These are phyloP conservation scores for Volutella citrinella DNA, from an alignment of 2,329 filamentous ascomycete genomes.

Conservation along the genomic window DNA sequence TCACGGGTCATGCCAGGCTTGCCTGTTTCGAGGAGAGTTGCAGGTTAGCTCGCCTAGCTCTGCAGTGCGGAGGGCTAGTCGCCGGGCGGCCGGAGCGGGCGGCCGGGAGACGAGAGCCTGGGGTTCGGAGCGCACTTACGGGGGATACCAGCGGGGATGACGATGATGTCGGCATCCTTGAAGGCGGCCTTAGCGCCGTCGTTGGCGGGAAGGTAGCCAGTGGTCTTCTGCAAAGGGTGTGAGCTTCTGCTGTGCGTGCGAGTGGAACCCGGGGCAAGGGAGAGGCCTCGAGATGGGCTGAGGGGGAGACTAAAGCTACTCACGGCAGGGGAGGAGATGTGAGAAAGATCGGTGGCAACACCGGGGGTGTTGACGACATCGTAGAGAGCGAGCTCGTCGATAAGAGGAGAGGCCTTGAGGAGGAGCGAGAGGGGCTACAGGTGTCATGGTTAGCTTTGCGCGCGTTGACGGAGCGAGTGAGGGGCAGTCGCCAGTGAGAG, in stretches of 20 bases:
- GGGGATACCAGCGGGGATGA: slow-evolving; percentile 97
- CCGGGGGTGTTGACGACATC: slow-evolving; percentile 99
- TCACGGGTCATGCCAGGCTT: slow-evolving; percentile 99
- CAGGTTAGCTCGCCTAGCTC: slow-evolving; percentile 16
- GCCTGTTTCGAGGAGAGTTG: slow-evolving; percentile 50
- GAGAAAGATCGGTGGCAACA: slow-evolving; percentile 92
- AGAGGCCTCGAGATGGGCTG: slow-evolving; percentile 3
- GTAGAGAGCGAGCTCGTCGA: slow-evolving; percentile 93
- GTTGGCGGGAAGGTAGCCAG: slow-evolving; percentile 82
- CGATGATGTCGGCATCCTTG: slow-evolving; percentile 89
- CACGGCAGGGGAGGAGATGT: slow-evolving; percentile 89
- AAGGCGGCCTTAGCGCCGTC: slow-evolving; percentile 84
- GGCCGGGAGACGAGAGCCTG: slow-evolving; percentile 16
- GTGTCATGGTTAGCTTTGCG: too few relatives aligned
- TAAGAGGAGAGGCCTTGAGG: slow-evolving; percentile 82
- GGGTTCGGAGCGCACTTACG: slow-evolving; percentile 57
- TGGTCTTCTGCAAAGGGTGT: slow-evolving; percentile 64
- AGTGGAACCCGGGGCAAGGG: slow-evolving; percentile 20
- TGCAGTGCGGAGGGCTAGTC: slow-evolving; percentile 13
- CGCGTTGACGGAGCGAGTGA: too few relatives aligned
- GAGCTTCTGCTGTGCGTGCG: slow-evolving; percentile 19
- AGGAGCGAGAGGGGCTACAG: slow-evolving; percentile 91
- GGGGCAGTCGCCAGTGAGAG: too few relatives aligned
- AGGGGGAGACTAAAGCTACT: slow-evolving; percentile 27
- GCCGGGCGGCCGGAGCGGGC: slow-evolving; percentile 17